Evolutionary conservation across 495 filamentous ascomycete species (phyloP), one percentile per base, ranked within the genome.

Genomic region (Friedmanniomyces endolithicus): DNA sequence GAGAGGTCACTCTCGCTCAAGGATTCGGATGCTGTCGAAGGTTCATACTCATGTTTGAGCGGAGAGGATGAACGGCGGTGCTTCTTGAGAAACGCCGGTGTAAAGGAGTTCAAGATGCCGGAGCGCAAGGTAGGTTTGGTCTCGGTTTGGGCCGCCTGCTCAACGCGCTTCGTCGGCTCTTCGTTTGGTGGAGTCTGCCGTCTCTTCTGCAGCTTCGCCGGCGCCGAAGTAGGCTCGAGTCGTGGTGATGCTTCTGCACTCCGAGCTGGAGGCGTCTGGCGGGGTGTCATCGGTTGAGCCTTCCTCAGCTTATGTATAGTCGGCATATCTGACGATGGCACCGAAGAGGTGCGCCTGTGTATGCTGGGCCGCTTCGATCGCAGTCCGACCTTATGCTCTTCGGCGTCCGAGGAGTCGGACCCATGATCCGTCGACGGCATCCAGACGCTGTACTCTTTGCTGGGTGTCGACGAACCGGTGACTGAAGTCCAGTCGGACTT

Each of bases 31-130:
- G 79, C 80, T 39, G 87, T 90, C 0, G 92, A 97, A 1, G 94
- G 94, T 59, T 88, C 86, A 63, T 95, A 99, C 71, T 99, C 89
- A 63, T 96, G 92, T 69, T 99, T 99, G 54, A 99, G 74, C 9
- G 94, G 94, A 9, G 94, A 97, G 4, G 94, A 97, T 24, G 82
- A 85, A 6, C 87, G 78, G 27, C 90, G 76, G 62, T 64, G 34
- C 66, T 61, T 33, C 70, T 64, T 54, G 62, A 52, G 60, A 63
- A 41, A 65, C 41, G 11, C 58, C 9, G 70, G 68, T 12, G 67
- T 70, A 51, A 71, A 67, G 14, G 58, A 58, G 6, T 58, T 55
- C 11, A 58, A 22, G n/a, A 59, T 44, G 72, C 67, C 53, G 72
- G 66, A 60, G 64, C 76, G 37, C 74, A 24, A 71, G 65, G 52